Conservation (phyloP, 2,329 filamentous ascomycete species). For the Mollisiaceae sp. region DNA sequence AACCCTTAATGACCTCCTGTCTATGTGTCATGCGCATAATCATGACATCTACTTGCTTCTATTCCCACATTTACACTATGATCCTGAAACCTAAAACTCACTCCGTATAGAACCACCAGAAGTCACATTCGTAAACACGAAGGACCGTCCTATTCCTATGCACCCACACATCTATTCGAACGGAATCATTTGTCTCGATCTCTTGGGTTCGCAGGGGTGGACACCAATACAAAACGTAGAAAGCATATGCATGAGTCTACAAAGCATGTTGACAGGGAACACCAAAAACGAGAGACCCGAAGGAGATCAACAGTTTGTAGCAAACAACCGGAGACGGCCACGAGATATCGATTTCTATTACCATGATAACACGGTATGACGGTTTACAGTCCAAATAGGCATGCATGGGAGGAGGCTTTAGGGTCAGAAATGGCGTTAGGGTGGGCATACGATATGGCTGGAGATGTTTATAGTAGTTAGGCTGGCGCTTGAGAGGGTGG, state of each 20-base stretch:
- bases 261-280: slow-evolving; percentile 98
- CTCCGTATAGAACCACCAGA: slow-evolving; percentile 79
- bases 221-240: slow-evolving; percentile 96
- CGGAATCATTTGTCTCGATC: slow-evolving; percentile 96
- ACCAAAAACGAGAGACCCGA: slow-evolving; percentile 87
- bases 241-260: slow-evolving; percentile 94
- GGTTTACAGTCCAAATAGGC: neutral
- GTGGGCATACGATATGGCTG: neutral
- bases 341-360: slow-evolving; percentile 93
- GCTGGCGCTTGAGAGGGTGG: slow-evolving; percentile 13
- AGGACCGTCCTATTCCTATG: slow-evolving; percentile 78
- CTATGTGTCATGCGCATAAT: neutral
- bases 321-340: slow-evolving; percentile 77
- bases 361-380: slow-evolving; percentile 77
- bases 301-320: slow-evolving; percentile 89
- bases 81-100: slow-evolving; percentile 13
- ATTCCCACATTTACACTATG: neutral
- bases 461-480: slow-evolving; percentile 7
- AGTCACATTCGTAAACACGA: slow-evolving; percentile 79
- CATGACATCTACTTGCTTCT: slow-evolving; percentile 1
- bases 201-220: slow-evolving; percentile 89
- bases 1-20: neutral
- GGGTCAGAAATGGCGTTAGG: slow-evolving; percentile 6
- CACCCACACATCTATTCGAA: slow-evolving; percentile 98
- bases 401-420: slow-evolving; percentile 1